Percentiles rank a stretch among this genome's conserved stretches.
These are phyloP conservation scores for Botrytis fabae DNA, from an alignment of 2,329 filamentous ascomycete genomes.

Conservation along the genomic window DNA sequence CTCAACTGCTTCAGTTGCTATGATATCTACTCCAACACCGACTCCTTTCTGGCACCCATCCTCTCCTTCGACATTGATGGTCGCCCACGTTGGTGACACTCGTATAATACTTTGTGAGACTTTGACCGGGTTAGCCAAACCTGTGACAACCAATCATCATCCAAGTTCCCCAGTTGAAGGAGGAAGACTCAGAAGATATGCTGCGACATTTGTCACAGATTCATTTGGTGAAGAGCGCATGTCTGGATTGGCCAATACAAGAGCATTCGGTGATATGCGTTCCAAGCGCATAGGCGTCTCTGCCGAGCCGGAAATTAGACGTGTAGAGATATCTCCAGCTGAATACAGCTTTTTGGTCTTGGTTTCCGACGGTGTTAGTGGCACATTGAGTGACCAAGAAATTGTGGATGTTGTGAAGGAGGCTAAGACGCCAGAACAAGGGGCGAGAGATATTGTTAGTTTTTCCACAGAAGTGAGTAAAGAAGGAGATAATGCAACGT, in stretches of 20 bases:
- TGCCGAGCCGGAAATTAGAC: constrained; percentile 85
- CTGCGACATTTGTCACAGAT: constrained; percentile 85
- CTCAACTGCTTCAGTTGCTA: constrained; percentile 83
- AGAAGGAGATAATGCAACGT: constrained; percentile 67
- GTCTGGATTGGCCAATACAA: constrained; percentile 87
- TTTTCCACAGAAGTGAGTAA: constrained; percentile 79
- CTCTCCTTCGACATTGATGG: constrained; percentile 77
- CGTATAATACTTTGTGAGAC: constrained; percentile 88
- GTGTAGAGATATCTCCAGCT: constrained; percentile 75
- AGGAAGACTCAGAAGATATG: constrained; percentile 79
- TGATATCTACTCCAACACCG: constrained; percentile 89
- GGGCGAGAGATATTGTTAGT: constrained; percentile 72
- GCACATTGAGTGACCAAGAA: constrained; percentile 85
- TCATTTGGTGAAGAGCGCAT: constrained; percentile 98
- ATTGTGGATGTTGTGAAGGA: constrained; percentile 96
- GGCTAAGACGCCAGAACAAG: constrained; percentile 85
- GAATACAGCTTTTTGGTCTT: constrained; percentile 90
- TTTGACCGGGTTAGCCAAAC: constrained; percentile 73
- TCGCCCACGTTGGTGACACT: constrained; percentile 92
- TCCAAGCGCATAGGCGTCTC: constrained; percentile 92
- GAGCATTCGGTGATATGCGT: constrained; percentile 88
- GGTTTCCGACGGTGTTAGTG: constrained; percentile 85
- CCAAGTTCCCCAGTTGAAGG: constrained; percentile 84
- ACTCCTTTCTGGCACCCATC: constrained; percentile 94
- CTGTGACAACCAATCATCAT: constrained; percentile 89